A percentile compares a stretch with the other conserved stretches of the same genome.
Conservation (phyloP, 768 basidiomycete genomes). For the Phanerodontia chrysosporium region DNA sequence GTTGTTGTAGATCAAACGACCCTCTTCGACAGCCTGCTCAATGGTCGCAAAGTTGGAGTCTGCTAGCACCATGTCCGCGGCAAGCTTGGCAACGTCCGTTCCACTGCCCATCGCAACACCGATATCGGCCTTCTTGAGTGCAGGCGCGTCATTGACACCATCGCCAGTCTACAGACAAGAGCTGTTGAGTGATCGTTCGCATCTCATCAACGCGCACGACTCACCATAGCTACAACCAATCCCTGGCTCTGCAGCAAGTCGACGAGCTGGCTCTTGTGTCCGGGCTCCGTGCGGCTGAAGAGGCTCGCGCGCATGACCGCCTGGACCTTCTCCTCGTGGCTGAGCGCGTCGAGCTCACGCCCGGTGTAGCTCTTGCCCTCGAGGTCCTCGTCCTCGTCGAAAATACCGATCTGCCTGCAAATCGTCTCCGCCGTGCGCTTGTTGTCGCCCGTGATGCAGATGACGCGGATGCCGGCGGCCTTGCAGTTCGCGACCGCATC, state of each 20-base stretch:
- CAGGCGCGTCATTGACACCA: slow-evolving; percentile 97
- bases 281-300: slow-evolving; percentile 92
- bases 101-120: slow-evolving; percentile 99
- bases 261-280: slow-evolving; percentile 92
- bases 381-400: slow-evolving; percentile 80
- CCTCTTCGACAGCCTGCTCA: slow-evolving; percentile 95
- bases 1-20: slow-evolving; percentile 97
- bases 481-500: slow-evolving; percentile 85
- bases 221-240: slow-evolving; percentile 92
- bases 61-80: slow-evolving; percentile 96
- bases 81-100: slow-evolving; percentile 96
- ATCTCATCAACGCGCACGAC: slow-evolving; percentile 17
- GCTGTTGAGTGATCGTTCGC: slow-evolving; percentile 1
- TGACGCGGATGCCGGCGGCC: slow-evolving; percentile 90
- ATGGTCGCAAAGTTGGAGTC: slow-evolving; percentile 98
- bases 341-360: slow-evolving; percentile 80
- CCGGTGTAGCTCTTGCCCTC: slow-evolving; percentile 97
- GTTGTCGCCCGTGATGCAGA: slow-evolving; percentile 98
- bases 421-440: slow-evolving; percentile 98
- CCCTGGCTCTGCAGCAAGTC: slow-evolving; percentile 90
- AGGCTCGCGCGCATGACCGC: slow-evolving; percentile 87
- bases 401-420: slow-evolving; percentile 93
- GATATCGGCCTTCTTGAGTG: slow-evolving; percentile 94
- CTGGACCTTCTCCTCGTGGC: slow-evolving; percentile 72
- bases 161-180: slow-evolving; percentile 69